phyloP scores from a whole-genome alignment of 2,329 filamentous ascomycete genomes.

The Aspergillus pseudoglaucus region DNA sequence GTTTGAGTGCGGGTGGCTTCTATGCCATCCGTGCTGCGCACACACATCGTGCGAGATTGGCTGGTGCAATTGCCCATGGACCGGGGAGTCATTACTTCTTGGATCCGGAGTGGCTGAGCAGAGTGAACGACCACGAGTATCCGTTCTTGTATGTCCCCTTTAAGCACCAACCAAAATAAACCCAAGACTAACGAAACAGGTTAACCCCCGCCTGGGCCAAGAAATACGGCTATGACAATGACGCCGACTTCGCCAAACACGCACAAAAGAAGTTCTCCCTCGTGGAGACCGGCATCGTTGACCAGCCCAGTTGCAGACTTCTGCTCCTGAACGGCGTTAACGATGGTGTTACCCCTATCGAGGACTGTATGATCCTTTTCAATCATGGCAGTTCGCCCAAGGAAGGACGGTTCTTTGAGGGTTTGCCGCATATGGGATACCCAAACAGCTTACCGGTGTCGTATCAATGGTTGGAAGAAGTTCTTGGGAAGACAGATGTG shows the following conservation, averaged over 20 bases:
- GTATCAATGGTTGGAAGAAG: slow-evolving; percentile 33
- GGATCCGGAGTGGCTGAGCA: slow-evolving; percentile 53
- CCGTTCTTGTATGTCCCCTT: slow-evolving; percentile 41
- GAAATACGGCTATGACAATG: slow-evolving; percentile 56
- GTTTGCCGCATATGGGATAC: slow-evolving; percentile 62
- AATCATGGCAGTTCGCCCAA: slow-evolving; percentile 57
- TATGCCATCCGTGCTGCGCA: slow-evolving; percentile 63
- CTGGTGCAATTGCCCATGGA: slow-evolving; percentile 56
- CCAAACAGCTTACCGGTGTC: slow-evolving; percentile 40
- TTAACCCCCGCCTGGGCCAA: slow-evolving; percentile 51
- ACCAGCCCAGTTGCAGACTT: slow-evolving; percentile 51
- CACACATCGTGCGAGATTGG: slow-evolving; percentile 52
- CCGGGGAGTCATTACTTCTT: slow-evolving; percentile 59
- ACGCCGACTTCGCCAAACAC: slow-evolving; percentile 50
- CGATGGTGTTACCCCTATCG: slow-evolving; percentile 62
- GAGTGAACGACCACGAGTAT: slow-evolving; percentile 61
- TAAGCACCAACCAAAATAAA: too few species aligned
- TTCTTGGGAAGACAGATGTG: slow-evolving; percentile 12
- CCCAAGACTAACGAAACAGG: slow-evolving; percentile 26
- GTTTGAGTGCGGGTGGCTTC: slow-evolving; percentile 60
- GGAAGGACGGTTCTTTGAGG: slow-evolving; percentile 58
- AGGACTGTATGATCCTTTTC: slow-evolving; percentile 59
- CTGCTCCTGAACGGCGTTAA: slow-evolving; percentile 57
- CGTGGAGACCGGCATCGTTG: slow-evolving; percentile 52
- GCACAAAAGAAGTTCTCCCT: slow-evolving; percentile 58